A percentile compares a stretch with the other conserved stretches of the same genome.
phyloP scores from a whole-genome alignment of 441 rosid species.

The Macaranga tanarius region DNA sequence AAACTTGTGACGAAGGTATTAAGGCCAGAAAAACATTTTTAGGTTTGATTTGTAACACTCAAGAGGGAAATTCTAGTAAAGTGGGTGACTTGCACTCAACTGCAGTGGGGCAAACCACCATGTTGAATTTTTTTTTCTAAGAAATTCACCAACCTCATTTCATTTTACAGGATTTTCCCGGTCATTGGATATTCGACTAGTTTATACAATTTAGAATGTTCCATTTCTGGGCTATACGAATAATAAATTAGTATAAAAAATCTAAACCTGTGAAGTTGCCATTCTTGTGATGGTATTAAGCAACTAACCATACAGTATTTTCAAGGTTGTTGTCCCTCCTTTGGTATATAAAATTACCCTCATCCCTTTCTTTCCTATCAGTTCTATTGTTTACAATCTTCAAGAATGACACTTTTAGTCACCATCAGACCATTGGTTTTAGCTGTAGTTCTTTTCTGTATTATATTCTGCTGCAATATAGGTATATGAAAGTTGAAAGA shows the following conservation, averaged over 20 bases:
- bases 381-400: conserved; percentile 21
- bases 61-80: conserved; percentile 20
- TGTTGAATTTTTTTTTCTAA: conserved; percentile 14
- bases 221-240: conserved; percentile 7
- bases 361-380: conserved; percentile 17
- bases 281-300: conserved; percentile 10
- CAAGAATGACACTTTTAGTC: conserved; percentile 43
- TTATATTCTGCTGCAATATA: conserved; percentile 32
- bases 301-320: conserved; percentile 12
- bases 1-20: conserved; percentile 16
- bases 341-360: conserved; percentile 28
- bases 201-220: conserved; percentile 10
- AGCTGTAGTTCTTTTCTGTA: conserved; percentile 24
- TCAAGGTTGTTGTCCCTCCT: conserved; percentile 15
- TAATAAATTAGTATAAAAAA: conserved; percentile 1
- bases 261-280: conserved; percentile 11
- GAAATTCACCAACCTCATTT: conserved; percentile 21
- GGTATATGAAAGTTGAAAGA: conserved; percentile 30
- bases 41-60: conserved; percentile 37
- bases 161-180: not conserved
- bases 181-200: not conserved
- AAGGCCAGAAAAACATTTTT: conserved; percentile 16
- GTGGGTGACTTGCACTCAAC: conserved; percentile 64
- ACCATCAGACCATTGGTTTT: conserved; percentile 31
- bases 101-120: conserved; percentile 27